Conservation (phyloP, 768 basidiomycete genomes). For the Coprinellus micaceus region DNA sequence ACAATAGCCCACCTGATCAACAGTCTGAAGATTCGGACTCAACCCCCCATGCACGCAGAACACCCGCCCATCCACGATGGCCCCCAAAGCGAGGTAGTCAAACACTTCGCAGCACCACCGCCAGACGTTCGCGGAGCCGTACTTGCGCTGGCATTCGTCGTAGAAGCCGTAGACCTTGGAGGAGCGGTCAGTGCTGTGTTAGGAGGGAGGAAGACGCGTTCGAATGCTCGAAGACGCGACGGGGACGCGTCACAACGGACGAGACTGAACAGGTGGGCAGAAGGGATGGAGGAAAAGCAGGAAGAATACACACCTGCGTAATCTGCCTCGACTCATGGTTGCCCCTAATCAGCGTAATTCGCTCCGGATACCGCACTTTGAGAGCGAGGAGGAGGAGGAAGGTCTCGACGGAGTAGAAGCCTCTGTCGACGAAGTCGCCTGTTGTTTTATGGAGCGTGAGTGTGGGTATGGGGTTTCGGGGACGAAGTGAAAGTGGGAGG, state of each 20-base stretch:
- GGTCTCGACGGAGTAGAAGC: slow-evolving; percentile 95
- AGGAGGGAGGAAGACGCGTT: no score
- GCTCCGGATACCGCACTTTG: slow-evolving; percentile 96
- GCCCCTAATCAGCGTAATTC: slow-evolving; percentile 93
- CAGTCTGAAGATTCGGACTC: slow-evolving; percentile 79
- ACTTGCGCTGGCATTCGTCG: slow-evolving; percentile 96
- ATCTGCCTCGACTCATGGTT: slow-evolving; percentile 98
- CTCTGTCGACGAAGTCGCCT: slow-evolving; percentile 91
- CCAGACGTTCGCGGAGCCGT: slow-evolving; percentile 93
- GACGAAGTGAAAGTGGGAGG: no score
- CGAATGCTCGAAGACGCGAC: no score
- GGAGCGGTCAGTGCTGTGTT: no score
- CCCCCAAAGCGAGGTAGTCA: slow-evolving; percentile 91
- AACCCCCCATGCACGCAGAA: slow-evolving; percentile 97
- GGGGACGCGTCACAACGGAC: no score
- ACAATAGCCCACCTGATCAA: slow-evolving; percentile 92
- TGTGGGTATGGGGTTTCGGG: no score
- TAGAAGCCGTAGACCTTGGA: slow-evolving; percentile 91
- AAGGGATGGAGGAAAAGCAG: no score
- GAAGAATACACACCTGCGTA: no score
- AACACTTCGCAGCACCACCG: slow-evolving; percentile 98
- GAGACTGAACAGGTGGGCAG: no score
- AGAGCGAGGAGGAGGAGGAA: slow-evolving; percentile 91
- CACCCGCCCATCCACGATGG: slow-evolving; percentile 94
- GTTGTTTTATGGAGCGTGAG: not conserved